These are phyloP conservation scores for Macadamia integrifolia DNA, from an alignment of 164 flowering plant genomes.

Conservation along the genomic window DNA sequence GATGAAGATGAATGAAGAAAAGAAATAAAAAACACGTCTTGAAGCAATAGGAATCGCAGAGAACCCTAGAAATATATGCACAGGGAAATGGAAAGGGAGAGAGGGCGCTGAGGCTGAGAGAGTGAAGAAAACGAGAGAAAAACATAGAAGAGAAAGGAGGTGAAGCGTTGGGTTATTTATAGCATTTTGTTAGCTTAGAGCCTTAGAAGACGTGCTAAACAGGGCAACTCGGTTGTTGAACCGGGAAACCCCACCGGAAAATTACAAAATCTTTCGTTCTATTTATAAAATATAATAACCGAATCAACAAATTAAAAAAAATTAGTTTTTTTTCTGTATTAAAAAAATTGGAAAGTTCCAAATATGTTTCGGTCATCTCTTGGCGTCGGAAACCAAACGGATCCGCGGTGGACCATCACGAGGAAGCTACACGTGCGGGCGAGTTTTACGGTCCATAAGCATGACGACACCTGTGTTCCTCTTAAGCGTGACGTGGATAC, in stretches of 20 bases:
- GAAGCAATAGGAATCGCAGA: constrained; percentile 1
- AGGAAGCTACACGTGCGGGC: constrained; percentile 1
- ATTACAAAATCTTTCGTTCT: constrained; percentile 2
- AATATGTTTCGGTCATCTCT: neutral
- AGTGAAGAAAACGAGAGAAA: neutral
- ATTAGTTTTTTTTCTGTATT: neutral
- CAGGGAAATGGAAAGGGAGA: neutral
- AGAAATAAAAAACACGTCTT: neutral
- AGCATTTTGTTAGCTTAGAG: constrained; percentile 12
- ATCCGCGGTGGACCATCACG: neutral
- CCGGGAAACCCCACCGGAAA: constrained; percentile 20
- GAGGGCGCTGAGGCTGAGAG: neutral
- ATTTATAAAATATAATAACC: neutral
- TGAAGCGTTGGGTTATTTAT: constrained; percentile 22
- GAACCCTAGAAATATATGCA: neutral
- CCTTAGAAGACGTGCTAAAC: constrained; percentile 20
- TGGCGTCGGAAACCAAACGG: too few relatives aligned
- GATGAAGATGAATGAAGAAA: neutral
- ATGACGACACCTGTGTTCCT: constrained; percentile 16
- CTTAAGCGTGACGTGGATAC: constrained; percentile 11
- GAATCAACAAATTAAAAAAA: neutral
- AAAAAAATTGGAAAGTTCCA: neutral
- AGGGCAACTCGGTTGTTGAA: constrained; percentile 35
- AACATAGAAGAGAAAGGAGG: neutral
- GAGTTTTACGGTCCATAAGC: neutral